Evolutionary conservation across 2,329 filamentous ascomycete genomes (phyloP).

Genomic region (Hypoxylon sp.): DNA sequence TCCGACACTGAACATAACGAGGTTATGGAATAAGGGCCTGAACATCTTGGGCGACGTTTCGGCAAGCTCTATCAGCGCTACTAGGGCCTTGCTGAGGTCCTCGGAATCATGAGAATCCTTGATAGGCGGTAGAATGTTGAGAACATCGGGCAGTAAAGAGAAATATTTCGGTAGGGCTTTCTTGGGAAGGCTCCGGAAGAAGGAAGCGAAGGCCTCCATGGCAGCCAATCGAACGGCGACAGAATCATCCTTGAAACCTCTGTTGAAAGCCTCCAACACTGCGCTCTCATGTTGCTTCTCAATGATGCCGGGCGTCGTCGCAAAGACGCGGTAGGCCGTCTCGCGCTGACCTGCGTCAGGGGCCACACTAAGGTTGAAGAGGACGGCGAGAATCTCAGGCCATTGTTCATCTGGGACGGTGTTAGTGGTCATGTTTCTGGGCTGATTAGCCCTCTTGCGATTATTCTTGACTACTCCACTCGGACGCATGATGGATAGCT

Average conservation of each 20-base stretch:
- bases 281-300: conserved; percentile 94
- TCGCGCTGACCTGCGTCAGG: conserved; percentile 87
- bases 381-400: conserved; percentile 87
- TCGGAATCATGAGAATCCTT: conserved; percentile 94
- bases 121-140: conserved; percentile 94
- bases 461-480: conserved; percentile 5
- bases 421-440: conserved; percentile 38
- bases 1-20: conserved; percentile 92
- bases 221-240: conserved; percentile 89
- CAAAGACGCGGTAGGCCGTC: conserved; percentile 94
- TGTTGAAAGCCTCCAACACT: conserved; percentile 89
- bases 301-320: conserved; percentile 94
- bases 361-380: conserved; percentile 93
- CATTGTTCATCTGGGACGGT: conserved; percentile 79
- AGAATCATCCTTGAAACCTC: conserved; percentile 91
- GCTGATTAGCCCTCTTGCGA: not conserved
- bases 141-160: conserved; percentile 86
- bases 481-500: not conserved
- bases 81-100: conserved; percentile 88
- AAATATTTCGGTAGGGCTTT: conserved; percentile 93
- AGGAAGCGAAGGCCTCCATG: conserved; percentile 96
- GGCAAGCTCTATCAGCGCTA: conserved; percentile 93
- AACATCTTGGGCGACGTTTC: conserved; percentile 99
- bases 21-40: conserved; percentile 90
- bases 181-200: conserved; percentile 92